Base-by-base conservation (phyloP, 208 protist genomes). In the Crithidia mellificae region DNA sequence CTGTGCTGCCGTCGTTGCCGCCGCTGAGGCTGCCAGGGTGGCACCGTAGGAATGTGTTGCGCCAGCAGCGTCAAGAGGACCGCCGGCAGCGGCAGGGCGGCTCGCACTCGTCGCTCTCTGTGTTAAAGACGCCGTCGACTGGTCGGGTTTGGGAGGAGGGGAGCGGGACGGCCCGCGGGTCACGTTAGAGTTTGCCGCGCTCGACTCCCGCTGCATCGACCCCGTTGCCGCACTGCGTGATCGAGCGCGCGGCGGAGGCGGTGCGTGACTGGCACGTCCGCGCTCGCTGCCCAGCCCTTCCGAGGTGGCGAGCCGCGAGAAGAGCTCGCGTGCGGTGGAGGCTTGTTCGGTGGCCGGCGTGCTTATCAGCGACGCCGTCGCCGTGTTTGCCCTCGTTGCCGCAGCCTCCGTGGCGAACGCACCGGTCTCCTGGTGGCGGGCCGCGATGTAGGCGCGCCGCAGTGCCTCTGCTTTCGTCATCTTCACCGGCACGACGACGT, bases 391-490 rank as follows among this genome's bases (percentile, higher is more conserved):
- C 24, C 4, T 44, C 22, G 15, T 2, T n/a, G 27, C 12, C 0
- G 41, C 30, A 25, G 30, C 3, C 2, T 22, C 24, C 8, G 36
- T 7, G 22, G 44, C n/a, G 0, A 22, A 19, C 11, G 17, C 56
- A 7, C 19, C 12, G 20, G 29, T n/a, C 8, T 75, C 59, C 0
- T 19, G 41, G 0, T 52, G 39, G 14, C 1, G 53, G 14, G 43
- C 3, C 17, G 52, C 32, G 49, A 78, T 66, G 63, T 77, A 68
- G 14, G 76, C 81, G 22, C 82, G 80, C 12, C 90, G 83, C 41
- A 96, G 77, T 36, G 57, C 56, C n/a, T 77, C 81, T 6, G 81
- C 73, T 17, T 71, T 78, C 6, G 83, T 96, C 20, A 67, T 80
- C 50, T 74, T 81, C 32, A 91, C 80, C 24, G 73, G 55, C 50